phyloP scores from a whole-genome alignment of 2,329 filamentous ascomycete genomes.

The Byssochlamys sp. region DNA sequence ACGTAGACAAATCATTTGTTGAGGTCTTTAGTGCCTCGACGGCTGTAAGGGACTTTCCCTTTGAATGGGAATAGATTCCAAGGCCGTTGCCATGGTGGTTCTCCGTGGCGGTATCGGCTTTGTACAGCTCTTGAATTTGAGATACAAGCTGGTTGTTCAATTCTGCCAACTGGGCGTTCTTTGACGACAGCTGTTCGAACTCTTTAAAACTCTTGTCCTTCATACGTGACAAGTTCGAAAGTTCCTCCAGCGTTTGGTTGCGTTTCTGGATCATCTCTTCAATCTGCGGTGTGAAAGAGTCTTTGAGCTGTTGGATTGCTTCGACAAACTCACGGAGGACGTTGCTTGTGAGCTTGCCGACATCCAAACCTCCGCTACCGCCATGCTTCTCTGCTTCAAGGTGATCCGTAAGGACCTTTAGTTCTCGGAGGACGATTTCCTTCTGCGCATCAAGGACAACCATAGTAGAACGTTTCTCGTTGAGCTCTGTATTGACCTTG shows the following conservation, averaged over 20 bases:
- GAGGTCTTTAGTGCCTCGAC: constrained; percentile 37
- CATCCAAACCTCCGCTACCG: constrained; percentile 67
- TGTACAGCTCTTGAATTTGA: constrained; percentile 87
- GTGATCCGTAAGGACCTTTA: constrained; percentile 81
- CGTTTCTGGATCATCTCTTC: constrained; percentile 85
- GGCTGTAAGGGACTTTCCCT: constrained; percentile 41
- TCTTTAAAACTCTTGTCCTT: constrained; percentile 90
- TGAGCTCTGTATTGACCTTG: constrained; percentile 74
- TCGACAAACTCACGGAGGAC: constrained; percentile 55
- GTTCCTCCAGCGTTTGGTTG: constrained; percentile 75
- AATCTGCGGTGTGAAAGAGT: constrained; percentile 64
- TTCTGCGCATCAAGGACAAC: constrained; percentile 87
- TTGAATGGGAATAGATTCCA: constrained; percentile 51
- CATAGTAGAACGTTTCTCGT: constrained; percentile 91
- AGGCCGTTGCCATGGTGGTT: constrained; percentile 42
- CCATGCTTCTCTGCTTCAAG: constrained; percentile 71
- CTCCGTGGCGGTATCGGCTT: constrained; percentile 48
- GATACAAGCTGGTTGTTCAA: constrained; percentile 93
- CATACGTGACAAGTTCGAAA: constrained; percentile 68
- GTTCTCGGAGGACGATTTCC: constrained; percentile 86
- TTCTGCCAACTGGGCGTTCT: constrained; percentile 87
- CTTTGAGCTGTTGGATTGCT: constrained; percentile 61
- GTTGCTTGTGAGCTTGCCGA: constrained; percentile 57
- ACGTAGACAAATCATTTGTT: constrained; percentile 45
- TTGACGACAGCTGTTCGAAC: constrained; percentile 86